These are phyloP conservation scores for Arthrobotrys iridis DNA, from an alignment of 2,329 filamentous ascomycete species.

Conservation along the genomic window DNA sequence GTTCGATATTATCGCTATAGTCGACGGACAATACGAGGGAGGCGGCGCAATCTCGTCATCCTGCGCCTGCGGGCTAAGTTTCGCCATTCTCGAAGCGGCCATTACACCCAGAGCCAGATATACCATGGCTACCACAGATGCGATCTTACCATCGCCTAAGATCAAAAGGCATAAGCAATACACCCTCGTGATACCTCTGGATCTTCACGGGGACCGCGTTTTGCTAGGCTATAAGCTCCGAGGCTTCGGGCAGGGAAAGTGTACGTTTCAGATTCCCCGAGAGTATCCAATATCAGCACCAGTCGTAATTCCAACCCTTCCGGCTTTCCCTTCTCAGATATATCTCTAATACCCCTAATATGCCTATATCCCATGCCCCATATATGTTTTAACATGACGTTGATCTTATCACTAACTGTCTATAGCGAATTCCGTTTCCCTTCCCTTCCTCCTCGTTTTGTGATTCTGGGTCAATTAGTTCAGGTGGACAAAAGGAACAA, in stretches of 20 bases:
- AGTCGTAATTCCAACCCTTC: conserved; percentile 7
- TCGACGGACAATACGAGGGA: conserved; percentile 39
- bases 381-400: conserved; percentile 18
- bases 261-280: conserved; percentile 54
- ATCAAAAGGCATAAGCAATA: conserved; percentile 56
- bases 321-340: conserved; percentile 11
- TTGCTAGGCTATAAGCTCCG: conserved; percentile 58
- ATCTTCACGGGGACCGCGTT: conserved; percentile 51
- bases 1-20: conserved; percentile 30
- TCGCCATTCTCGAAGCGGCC: conserved; percentile 28
- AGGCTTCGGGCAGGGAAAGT: conserved; percentile 58
- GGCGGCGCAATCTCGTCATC: conserved; percentile 49
- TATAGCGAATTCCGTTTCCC: conserved; percentile 41
- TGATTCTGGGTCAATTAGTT: conserved; percentile 47
- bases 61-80: conserved; percentile 30
- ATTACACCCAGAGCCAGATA: conserved; percentile 40
- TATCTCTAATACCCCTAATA: conserved; percentile 19
- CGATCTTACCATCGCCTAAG: conserved; percentile 50
- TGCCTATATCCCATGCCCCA: conserved; percentile 5
- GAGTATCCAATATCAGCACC: conserved; percentile 19
- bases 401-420: conserved; percentile 51
- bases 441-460: conserved; percentile 47
- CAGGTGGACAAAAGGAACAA: conserved; percentile 41
- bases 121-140: conserved; percentile 51
- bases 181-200: conserved; percentile 57